These are phyloP conservation scores for Xylaria sp. DNA, from an alignment of 2,329 filamentous ascomycete species.

Conservation along the genomic window DNA sequence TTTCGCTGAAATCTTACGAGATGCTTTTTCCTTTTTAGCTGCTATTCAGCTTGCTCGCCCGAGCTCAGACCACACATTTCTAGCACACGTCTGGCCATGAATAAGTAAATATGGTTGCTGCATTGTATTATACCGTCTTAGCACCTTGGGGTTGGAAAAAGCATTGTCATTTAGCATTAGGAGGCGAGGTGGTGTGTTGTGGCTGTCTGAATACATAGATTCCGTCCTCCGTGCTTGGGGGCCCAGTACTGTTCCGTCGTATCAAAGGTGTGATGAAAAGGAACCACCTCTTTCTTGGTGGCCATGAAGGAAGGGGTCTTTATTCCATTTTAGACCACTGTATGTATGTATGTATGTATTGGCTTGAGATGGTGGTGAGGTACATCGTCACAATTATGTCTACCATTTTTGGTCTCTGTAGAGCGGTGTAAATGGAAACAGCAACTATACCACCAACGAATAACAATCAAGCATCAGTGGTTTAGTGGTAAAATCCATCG, in stretches of 20 bases:
- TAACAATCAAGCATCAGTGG: constrained; percentile 44
- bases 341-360: too few species aligned
- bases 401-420: too few species aligned
- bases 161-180: constrained; percentile 14
- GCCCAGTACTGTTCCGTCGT: background rate
- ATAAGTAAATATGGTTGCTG: background rate
- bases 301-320: too few species aligned
- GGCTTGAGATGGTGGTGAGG: too few species aligned
- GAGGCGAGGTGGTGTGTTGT: background rate
- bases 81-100: background rate
- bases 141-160: constrained; percentile 17
- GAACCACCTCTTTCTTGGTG: too few species aligned
- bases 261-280: background rate
- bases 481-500: constrained; percentile 61
- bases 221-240: background rate
- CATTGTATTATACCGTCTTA: constrained; percentile 1
- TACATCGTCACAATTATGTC: too few species aligned
- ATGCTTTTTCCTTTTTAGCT: background rate
- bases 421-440: too few species aligned
- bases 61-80: background rate
- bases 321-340: too few species aligned
- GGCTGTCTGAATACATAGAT: constrained; percentile 4
- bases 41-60: background rate
- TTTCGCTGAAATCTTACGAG: constrained; percentile 13
- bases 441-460: too few species aligned